These are phyloP conservation scores for Pelargonium myrrhifolium DNA, from an alignment of 441 rosid species.

Conservation along the genomic window DNA sequence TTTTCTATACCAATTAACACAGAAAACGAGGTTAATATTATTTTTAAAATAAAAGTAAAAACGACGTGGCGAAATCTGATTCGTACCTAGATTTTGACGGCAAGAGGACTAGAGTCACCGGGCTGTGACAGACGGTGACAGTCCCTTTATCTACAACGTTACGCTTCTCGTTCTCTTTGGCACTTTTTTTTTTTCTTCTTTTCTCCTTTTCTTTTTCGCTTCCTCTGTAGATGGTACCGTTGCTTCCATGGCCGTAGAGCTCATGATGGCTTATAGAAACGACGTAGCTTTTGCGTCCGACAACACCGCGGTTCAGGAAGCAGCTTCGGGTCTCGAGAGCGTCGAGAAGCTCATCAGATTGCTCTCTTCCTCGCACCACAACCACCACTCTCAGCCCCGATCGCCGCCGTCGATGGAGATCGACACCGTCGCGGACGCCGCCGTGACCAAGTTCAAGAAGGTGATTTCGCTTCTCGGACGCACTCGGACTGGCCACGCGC, in stretches of 20 bases:
- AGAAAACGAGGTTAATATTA: not conserved
- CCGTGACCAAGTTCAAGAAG: slow-evolving; percentile 71
- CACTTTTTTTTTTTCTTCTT: slow-evolving; percentile 5
- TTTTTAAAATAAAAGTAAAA: not conserved
- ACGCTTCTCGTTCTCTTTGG: slow-evolving; percentile 19
- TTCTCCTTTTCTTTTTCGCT: not conserved
- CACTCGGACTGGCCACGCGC: slow-evolving; percentile 75
- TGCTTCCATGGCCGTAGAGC: slow-evolving; percentile 68
- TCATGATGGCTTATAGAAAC: slow-evolving; percentile 45
- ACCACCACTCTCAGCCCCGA: slow-evolving; percentile 6
- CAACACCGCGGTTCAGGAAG: slow-evolving; percentile 65
- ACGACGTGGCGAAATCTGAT: slow-evolving; percentile 23
- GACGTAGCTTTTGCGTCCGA: slow-evolving; percentile 25
- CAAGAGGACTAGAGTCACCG: slow-evolving; percentile 25
- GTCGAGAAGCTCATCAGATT: slow-evolving; percentile 61
- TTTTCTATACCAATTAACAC: not conserved
- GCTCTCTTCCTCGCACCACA: slow-evolving; percentile 33
- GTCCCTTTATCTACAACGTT: slow-evolving; percentile 30
- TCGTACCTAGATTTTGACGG: slow-evolving; percentile 29
- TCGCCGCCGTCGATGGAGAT: slow-evolving; percentile 29
- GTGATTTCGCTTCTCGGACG: slow-evolving; percentile 78
- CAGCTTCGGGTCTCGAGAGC: slow-evolving; percentile 73
- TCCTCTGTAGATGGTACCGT: slow-evolving; percentile 17
- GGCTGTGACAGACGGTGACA: slow-evolving; percentile 7
- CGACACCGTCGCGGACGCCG: slow-evolving; percentile 53